These are phyloP conservation scores for Pleurotus sapidus DNA, from an alignment of 768 basidiomycete genomes.

Conservation along the genomic window DNA sequence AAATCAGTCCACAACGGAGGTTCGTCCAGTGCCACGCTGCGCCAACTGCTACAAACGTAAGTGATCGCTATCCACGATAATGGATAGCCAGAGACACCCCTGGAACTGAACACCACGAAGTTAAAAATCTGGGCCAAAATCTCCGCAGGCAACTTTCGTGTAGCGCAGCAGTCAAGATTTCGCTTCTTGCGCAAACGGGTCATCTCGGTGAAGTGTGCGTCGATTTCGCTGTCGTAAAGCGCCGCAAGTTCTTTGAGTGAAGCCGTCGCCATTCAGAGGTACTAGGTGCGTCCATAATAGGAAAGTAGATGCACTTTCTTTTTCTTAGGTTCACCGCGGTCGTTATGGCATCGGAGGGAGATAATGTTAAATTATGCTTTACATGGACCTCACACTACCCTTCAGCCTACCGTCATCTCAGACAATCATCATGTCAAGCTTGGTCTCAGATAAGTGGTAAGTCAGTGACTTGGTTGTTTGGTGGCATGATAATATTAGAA, in stretches of 20 bases:
- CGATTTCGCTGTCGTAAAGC: neutral
- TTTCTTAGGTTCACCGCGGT: no score
- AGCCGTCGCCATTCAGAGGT: no score
- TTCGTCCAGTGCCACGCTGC: neutral
- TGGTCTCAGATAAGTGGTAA: no score
- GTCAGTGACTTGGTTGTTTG: no score
- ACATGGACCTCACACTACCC: no score
- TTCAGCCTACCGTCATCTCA: no score
- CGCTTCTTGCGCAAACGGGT: neutral
- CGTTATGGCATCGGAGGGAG: no score
- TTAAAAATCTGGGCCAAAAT: neutral
- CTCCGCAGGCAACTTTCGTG: neutral
- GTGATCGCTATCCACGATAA: neutral
- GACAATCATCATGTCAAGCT: no score
- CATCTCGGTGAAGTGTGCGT: neutral
- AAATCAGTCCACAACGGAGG: neutral
- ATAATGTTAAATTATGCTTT: no score
- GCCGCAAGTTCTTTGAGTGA: no score
- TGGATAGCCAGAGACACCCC: neutral
- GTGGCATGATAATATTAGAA: neutral
- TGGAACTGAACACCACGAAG: neutral
- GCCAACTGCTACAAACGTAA: neutral
- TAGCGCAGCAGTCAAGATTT: neutral
- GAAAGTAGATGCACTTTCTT: no score
- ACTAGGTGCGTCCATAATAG: no score